Conservation (phyloP, 352 stramenopile species). For the Stephanocyclus meneghinianus region DNA sequence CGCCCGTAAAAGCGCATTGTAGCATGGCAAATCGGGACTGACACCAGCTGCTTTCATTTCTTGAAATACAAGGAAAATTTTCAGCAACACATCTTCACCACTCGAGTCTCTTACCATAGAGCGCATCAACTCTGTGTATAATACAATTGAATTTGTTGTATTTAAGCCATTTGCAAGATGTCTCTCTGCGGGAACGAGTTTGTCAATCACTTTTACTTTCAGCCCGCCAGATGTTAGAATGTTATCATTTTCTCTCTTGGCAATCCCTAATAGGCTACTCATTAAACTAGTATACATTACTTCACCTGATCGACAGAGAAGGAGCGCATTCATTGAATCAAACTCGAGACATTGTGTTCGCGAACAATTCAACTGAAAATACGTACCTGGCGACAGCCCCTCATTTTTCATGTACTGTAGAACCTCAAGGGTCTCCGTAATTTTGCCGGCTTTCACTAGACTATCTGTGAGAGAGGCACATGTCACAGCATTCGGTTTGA, state of each 20-base stretch:
- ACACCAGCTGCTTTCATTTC: constrained; percentile 74
- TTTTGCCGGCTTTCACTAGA: constrained; percentile 59
- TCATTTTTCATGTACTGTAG: constrained; percentile 81
- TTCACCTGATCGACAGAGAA: constrained; percentile 28
- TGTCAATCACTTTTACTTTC: constrained; percentile 50
- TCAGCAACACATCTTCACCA: constrained; percentile 53
- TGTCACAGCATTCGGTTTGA: constrained; percentile 76
- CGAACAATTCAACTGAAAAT: too few relatives aligned
- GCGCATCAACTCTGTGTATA: constrained; percentile 78
- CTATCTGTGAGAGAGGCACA: constrained; percentile 77
- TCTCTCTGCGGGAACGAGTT: constrained; percentile 14
- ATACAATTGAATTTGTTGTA: constrained; percentile 61
- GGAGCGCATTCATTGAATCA: neutral
- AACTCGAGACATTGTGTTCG: neutral
- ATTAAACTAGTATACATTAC: constrained; percentile 84
- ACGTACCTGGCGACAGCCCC: constrained; percentile 53
- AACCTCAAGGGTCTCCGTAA: constrained; percentile 69
- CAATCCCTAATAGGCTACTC: constrained; percentile 63
- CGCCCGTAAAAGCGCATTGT: constrained; percentile 75
- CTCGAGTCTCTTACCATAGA: constrained; percentile 44
- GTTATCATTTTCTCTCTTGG: constrained; percentile 56
- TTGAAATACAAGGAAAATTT: constrained; percentile 81
- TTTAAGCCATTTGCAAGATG: neutral
- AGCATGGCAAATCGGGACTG: constrained; percentile 74
- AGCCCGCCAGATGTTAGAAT: constrained; percentile 41